phyloP scores from a whole-genome alignment of 768 basidiomycete species.

The Amanita rubescens region DNA sequence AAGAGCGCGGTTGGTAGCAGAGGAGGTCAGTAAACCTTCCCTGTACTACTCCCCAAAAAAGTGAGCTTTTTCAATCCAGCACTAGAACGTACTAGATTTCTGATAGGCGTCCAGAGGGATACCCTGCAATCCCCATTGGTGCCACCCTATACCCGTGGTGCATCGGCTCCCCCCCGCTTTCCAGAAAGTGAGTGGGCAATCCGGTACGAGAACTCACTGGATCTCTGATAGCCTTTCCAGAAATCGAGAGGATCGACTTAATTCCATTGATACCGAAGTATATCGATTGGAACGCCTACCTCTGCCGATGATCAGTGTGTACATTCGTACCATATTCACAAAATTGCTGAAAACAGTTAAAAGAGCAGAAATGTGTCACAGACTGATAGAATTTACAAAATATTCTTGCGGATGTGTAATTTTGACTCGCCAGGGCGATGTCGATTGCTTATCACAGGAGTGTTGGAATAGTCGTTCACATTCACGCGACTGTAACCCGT shows the following conservation, averaged over 20 bases:
- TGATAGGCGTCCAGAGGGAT: no score
- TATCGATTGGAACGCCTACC: background rate
- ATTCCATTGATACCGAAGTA: background rate
- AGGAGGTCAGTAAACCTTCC: no score
- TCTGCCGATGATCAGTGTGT: conserved; percentile 3
- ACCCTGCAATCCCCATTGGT: no score
- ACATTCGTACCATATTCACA: background rate
- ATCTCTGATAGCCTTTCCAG: conserved; percentile 2
- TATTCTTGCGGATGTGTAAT: conserved; percentile 52
- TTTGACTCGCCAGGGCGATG: conserved; percentile 31
- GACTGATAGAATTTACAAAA: conserved; percentile 45
- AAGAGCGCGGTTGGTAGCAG: background rate
- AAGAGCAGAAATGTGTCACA: conserved; percentile 52
- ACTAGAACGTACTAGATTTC: no score
- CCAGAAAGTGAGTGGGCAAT: background rate
- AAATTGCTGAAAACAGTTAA: conserved; percentile 1
- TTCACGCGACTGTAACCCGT: conserved; percentile 37
- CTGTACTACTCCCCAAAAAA: no score
- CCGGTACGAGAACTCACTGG: background rate
- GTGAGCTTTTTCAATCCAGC: no score
- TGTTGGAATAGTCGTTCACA: conserved; percentile 48
- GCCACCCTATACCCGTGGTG: no score
- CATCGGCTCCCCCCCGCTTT: background rate
- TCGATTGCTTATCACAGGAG: conserved; percentile 42
- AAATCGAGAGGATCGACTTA: background rate